Evolutionary conservation across 1,284 basidiomycete genomes (phyloP).

Genomic region (Cryptococcus sp.): DNA sequence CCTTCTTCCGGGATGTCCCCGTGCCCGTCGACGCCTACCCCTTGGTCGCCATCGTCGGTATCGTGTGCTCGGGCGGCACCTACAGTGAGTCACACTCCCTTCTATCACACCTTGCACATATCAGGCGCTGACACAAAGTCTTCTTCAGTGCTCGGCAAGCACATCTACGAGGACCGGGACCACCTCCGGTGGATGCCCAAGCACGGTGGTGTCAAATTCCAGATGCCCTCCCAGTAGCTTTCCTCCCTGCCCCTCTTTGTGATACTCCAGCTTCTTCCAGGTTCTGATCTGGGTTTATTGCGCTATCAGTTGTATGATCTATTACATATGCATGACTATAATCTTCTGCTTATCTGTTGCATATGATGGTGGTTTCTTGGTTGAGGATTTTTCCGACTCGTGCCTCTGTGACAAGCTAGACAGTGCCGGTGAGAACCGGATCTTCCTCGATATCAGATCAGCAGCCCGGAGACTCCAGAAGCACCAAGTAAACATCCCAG

Average conservation of each 20-base stretch:
- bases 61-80: slow-evolving; percentile 20
- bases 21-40: slow-evolving; percentile 28
- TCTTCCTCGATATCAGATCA: too few species aligned
- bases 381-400: too few species aligned
- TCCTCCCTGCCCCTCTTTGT: neutral
- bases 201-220: slow-evolving; percentile 14
- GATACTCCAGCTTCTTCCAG: neutral
- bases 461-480: too few species aligned
- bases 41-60: slow-evolving; percentile 21
- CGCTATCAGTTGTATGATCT: neutral
- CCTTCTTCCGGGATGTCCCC: slow-evolving; percentile 18
- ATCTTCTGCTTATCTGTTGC: neutral
- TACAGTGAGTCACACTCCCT: slow-evolving; percentile 12
- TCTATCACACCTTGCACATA: neutral
- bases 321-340: neutral
- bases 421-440: too few species aligned
- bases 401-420: too few species aligned
- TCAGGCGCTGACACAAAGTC: neutral
- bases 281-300: neutral
- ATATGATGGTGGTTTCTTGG: too few species aligned
- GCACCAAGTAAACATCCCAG: too few species aligned
- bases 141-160: slow-evolving; percentile 10
- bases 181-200: slow-evolving; percentile 17
- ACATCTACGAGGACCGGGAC: slow-evolving; percentile 21
- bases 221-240: slow-evolving; percentile 13